phyloP scores from a whole-genome alignment of 2,329 filamentous ascomycete species.

The Aspergillus ruber region DNA sequence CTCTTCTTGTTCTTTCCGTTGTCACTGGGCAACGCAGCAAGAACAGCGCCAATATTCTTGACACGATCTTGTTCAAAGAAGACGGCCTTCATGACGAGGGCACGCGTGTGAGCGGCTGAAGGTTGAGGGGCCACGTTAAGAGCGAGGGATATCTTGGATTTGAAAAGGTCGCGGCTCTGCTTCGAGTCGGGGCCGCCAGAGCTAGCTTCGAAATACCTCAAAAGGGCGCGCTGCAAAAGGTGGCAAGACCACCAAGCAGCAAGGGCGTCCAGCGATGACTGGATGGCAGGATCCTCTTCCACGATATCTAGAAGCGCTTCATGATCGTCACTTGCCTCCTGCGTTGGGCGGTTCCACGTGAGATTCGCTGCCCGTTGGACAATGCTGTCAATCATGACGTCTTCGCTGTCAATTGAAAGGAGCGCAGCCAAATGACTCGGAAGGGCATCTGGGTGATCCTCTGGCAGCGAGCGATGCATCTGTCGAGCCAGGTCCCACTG shows the following conservation, averaged over 20 bases:
- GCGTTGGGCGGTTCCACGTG: conserved; percentile 75
- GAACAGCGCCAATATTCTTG: conserved; percentile 46
- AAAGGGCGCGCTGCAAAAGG: conserved; percentile 62
- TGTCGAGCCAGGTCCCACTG: conserved; percentile 77
- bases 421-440: conserved; percentile 70
- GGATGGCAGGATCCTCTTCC: conserved; percentile 76
- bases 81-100: conserved; percentile 54
- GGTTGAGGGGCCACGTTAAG: conserved; percentile 69
- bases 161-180: conserved; percentile 37
- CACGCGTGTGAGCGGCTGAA: conserved; percentile 60
- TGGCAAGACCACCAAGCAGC: conserved; percentile 85
- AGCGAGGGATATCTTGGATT: conserved; percentile 59
- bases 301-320: conserved; percentile 75
- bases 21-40: conserved; percentile 46
- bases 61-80: conserved; percentile 50
- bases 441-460: conserved; percentile 58
- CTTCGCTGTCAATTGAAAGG: conserved; percentile 71
- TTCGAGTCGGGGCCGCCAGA: conserved; percentile 42
- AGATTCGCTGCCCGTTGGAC: conserved; percentile 83
- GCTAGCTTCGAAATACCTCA: conserved; percentile 53
- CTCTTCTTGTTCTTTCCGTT: conserved; percentile 22
- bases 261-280: conserved; percentile 80
- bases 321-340: conserved; percentile 55
- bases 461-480: conserved; percentile 43
- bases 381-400: conserved; percentile 70